Evolutionary conservation across 1,284 basidiomycete genomes (phyloP).

Genomic region (Ustilago shanxiensis): DNA sequence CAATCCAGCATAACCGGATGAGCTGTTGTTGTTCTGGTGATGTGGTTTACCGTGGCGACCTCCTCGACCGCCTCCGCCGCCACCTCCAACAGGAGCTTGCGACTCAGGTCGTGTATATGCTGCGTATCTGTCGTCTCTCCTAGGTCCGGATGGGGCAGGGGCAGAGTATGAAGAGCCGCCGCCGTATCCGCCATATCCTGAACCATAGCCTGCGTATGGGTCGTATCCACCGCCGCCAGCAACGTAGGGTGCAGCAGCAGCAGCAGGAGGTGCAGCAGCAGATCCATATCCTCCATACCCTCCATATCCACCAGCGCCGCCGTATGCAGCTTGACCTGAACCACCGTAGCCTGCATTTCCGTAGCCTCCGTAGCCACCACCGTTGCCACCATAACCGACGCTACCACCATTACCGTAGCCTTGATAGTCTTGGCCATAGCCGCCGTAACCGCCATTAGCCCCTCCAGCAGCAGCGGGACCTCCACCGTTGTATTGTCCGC

Average conservation of each 20-base stretch:
- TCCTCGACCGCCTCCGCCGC: constrained; percentile 8
- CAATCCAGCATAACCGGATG: constrained; percentile 25
- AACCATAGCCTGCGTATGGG: constrained; percentile 37
- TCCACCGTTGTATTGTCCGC: constrained; percentile 7
- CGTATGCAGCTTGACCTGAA: background rate
- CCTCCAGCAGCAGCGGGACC: constrained; percentile 8
- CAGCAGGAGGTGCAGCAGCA: constrained; percentile 14
- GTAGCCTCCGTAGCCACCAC: constrained; percentile 37
- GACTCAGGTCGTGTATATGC: constrained; percentile 29
- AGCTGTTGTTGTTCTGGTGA: constrained; percentile 1
- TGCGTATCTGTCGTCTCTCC: constrained; percentile 32
- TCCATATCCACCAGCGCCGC: constrained; percentile 14
- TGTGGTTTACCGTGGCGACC: constrained; percentile 19
- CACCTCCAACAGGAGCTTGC: constrained; percentile 12
- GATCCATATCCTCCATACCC: constrained; percentile 12
- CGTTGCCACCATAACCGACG: background rate
- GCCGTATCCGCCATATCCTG: constrained; percentile 12
- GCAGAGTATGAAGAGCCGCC: background rate
- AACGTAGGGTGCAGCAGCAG: constrained; percentile 12
- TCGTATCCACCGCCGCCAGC: constrained; percentile 16
- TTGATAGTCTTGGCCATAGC: constrained; percentile 11
- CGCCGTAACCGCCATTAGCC: constrained; percentile 14
- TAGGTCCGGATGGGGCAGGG: constrained; percentile 15
- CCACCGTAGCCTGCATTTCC: constrained; percentile 13
- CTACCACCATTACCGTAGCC: constrained; percentile 9